Conservation (phyloP, 257 asterid species). For the Knoxia roxburghii region DNA sequence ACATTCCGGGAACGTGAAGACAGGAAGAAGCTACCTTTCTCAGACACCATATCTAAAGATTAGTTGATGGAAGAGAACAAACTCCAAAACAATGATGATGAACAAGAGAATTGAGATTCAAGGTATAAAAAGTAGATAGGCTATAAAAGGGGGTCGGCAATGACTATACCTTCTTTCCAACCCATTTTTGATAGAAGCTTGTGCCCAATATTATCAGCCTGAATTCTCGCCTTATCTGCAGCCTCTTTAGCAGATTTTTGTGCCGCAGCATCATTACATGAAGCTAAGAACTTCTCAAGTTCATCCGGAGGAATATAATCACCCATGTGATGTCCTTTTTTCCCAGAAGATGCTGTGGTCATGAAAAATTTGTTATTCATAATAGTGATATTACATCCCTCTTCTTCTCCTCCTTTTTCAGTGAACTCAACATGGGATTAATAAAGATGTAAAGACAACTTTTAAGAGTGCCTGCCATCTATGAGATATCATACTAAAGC, state of each 20-base stretch:
- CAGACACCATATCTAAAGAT: neutral
- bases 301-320: conserved; percentile 89
- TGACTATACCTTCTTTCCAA: conserved; percentile 76
- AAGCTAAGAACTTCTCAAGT: conserved; percentile 76
- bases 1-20: neutral
- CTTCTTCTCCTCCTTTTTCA: too few species aligned
- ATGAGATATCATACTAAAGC: neutral
- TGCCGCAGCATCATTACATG: conserved; percentile 63
- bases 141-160: neutral
- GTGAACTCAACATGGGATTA: neutral
- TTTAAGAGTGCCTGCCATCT: neutral
- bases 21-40: neutral
- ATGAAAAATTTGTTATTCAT: conserved; percentile 1
- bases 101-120: neutral
- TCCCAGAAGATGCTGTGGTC: conserved; percentile 39
- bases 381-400: neutral
- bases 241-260: conserved; percentile 57
- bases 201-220: conserved; percentile 94
- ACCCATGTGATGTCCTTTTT: conserved; percentile 97
- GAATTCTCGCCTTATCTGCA: conserved; percentile 60
- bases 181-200: conserved; percentile 87
- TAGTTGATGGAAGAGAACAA: neutral
- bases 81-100: neutral
- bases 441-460: neutral
- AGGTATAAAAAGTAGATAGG: neutral